phyloP scores from a whole-genome alignment of 257 asterid genomes.

The Solanum commersonii region DNA sequence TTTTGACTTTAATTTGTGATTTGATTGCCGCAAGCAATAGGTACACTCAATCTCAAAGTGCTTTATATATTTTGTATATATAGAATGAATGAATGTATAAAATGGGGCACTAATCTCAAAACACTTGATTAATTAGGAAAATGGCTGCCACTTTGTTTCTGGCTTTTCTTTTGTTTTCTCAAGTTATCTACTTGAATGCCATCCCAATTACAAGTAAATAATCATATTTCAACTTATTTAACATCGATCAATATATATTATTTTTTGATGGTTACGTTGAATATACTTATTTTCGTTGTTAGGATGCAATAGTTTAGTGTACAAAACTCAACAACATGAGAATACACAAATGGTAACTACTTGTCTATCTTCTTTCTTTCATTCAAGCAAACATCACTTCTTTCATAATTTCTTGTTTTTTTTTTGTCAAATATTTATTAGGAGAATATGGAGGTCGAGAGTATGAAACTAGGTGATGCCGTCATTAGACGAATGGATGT shows the following conservation, averaged over 20 bases:
- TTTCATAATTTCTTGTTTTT: neutral
- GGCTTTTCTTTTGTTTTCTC: conserved; percentile 31
- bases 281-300: neutral
- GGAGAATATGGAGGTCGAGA: conserved; percentile 5
- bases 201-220: conserved; percentile 42
- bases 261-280: neutral
- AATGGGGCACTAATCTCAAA: conserved; percentile 1
- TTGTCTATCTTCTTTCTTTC: neutral
- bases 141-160: conserved; percentile 27
- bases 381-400: neutral
- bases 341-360: conserved; percentile 18
- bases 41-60: neutral
- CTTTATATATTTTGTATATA: neutral
- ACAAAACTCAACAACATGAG: conserved; percentile 10
- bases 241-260: neutral
- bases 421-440: neutral
- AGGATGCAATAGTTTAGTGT: conserved; percentile 34
- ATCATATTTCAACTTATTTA: neutral
- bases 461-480: neutral
- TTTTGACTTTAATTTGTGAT: conserved; percentile 16
- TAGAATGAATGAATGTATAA: conserved; percentile 15
- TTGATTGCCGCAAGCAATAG: conserved; percentile 20
- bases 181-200: conserved; percentile 27
- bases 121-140: neutral
- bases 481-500: conserved; percentile 29